phyloP scores from a whole-genome alignment of 148 eudicot genomes.

The Heliosperma pusillum region DNA sequence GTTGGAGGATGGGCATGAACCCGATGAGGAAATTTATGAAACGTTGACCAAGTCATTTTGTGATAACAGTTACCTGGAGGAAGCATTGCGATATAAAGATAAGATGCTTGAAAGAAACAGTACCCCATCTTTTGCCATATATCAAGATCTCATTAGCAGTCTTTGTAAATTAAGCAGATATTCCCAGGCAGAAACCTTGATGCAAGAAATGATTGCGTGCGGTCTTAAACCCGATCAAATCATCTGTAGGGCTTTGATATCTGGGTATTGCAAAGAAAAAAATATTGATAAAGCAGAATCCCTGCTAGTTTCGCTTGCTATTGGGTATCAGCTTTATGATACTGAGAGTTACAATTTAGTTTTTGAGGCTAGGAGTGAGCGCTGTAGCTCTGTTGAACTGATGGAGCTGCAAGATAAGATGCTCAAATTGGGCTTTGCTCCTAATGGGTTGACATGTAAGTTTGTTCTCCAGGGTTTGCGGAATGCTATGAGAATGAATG shows the following conservation, averaged over 20 bases:
- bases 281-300: slow-evolving; percentile 49
- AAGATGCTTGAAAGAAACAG: slow-evolving; percentile 42
- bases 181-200: slow-evolving; percentile 50
- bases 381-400: slow-evolving; percentile 37
- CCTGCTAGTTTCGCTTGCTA: slow-evolving; percentile 44
- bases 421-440: slow-evolving; percentile 64
- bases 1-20: slow-evolving; percentile 47
- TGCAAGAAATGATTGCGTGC: slow-evolving; percentile 56
- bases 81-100: slow-evolving; percentile 52
- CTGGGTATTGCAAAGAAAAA: slow-evolving; percentile 48
- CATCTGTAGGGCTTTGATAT: slow-evolving; percentile 58
- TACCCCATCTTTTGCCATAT: slow-evolving; percentile 42
- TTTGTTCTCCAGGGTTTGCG: slow-evolving; percentile 55
- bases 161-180: slow-evolving; percentile 47
- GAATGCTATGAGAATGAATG: slow-evolving; percentile 30
- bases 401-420: slow-evolving; percentile 71
- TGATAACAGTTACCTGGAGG: slow-evolving; percentile 38
- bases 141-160: slow-evolving; percentile 52
- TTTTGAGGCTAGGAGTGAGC: slow-evolving; percentile 43
- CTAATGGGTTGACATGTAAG: slow-evolving; percentile 60
- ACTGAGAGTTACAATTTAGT: slow-evolving; percentile 54
- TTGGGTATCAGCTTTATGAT: slow-evolving; percentile 50
- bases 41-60: slow-evolving; percentile 61
- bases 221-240: slow-evolving; percentile 45
- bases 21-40: slow-evolving; percentile 45